phyloP scores from a whole-genome alignment of 139 green algal genomes.

The Klebsormidium nitens region DNA sequence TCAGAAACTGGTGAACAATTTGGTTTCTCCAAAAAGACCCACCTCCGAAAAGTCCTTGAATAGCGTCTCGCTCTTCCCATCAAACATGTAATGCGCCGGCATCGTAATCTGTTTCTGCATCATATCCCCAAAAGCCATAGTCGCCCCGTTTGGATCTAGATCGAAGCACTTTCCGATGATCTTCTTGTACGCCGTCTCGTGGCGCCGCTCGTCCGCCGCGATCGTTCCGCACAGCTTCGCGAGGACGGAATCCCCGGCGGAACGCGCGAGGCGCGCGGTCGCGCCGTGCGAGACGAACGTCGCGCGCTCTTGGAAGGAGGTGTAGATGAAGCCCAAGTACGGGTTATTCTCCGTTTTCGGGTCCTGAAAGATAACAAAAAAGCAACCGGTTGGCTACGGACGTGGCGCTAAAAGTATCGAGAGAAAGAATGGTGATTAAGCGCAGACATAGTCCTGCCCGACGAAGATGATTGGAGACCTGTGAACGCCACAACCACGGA shows the following conservation, averaged over 20 bases:
- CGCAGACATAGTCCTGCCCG: too few relatives aligned
- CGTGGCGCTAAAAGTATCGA: too few relatives aligned
- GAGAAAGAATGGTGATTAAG: too few relatives aligned
- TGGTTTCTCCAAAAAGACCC: too few relatives aligned
- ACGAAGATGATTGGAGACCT: too few relatives aligned
- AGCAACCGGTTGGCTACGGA: too few relatives aligned
- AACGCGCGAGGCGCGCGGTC: conserved; percentile 72
- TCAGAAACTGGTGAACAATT: too few relatives aligned
- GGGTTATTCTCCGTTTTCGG: conserved; percentile 86
- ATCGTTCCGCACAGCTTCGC: conserved; percentile 83
- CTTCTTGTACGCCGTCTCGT: conserved; percentile 83
- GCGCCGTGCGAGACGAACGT: conserved; percentile 93
- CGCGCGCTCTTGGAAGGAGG: conserved; percentile 74
- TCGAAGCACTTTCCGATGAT: conserved; percentile 84
- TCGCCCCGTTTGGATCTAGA: conserved; percentile 74
- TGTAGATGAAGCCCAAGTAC: conserved; percentile 95
- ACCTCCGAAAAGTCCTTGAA: conserved; percentile 78
- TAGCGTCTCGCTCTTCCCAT: conserved; percentile 64
- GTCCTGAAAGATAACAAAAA: too few relatives aligned
- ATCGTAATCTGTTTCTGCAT: conserved; percentile 98
- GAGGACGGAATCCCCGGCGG: conserved; percentile 76
- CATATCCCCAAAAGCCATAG: conserved; percentile 91
- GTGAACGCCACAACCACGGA: too few relatives aligned
- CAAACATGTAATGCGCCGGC: conserved; percentile 90
- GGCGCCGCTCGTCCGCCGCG: conserved; percentile 82